Evolutionary conservation across 192 early-diverging fungal genomes (phyloP).

Genomic region (Entomortierella lignicola): DNA sequence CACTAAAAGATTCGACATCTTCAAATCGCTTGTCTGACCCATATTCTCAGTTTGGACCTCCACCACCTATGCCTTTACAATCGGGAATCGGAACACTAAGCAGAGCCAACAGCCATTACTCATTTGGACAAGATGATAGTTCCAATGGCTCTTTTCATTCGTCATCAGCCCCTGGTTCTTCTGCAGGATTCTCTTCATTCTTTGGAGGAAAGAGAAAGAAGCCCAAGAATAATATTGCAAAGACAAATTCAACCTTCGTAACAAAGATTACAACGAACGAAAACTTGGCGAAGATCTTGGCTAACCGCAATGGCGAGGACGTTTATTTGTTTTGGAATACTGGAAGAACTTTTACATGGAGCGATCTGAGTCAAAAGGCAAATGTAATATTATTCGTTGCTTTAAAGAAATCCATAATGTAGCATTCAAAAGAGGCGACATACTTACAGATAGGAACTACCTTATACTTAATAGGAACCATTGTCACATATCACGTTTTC

Average conservation of each 20-base stretch:
- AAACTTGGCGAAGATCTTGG: conserved; percentile 71
- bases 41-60: conserved; percentile 39
- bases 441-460: not conserved
- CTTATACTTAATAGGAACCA: conserved; percentile 66
- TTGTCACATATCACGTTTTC: conserved; percentile 83
- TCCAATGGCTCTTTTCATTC: conserved; percentile 3
- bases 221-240: conserved; percentile 75
- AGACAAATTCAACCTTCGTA: conserved; percentile 81
- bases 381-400: conserved; percentile 73
- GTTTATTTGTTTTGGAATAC: conserved; percentile 82
- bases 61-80: conserved; percentile 30
- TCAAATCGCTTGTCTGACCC: conserved; percentile 29
- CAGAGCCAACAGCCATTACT: conserved; percentile 34
- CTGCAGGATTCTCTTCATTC: conserved; percentile 49
- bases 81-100: conserved; percentile 15
- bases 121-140: conserved; percentile 32
- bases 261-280: conserved; percentile 77
- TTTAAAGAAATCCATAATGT: too few relatives aligned
- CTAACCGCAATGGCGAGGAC: conserved; percentile 65
- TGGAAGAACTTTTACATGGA: conserved; percentile 79
- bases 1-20: conserved; percentile 34
- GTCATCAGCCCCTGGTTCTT: conserved; percentile 4
- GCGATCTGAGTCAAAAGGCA: conserved; percentile 67
- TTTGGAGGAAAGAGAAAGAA: conserved; percentile 56
- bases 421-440: too few relatives aligned